These are phyloP conservation scores for Suhomyces coccinellae DNA, from an alignment of 1,139 yeast genomes.

Conservation along the genomic window DNA sequence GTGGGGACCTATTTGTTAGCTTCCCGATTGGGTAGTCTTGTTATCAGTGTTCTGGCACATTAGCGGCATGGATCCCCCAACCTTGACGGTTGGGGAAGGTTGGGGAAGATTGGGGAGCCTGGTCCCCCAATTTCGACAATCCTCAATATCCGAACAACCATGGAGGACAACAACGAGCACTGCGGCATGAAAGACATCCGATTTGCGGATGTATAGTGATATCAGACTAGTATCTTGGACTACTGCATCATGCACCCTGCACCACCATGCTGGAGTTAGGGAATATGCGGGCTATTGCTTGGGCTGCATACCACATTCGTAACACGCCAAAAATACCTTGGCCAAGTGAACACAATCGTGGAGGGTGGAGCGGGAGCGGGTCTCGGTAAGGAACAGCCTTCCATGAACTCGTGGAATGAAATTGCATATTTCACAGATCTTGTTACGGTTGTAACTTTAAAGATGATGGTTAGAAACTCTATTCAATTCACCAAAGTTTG, in stretches of 20 bases:
- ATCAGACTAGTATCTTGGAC: too few species aligned
- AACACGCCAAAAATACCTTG: neutral
- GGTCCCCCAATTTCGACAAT: too few species aligned
- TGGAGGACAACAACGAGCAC: too few species aligned
- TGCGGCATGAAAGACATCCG: too few species aligned
- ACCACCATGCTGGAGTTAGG: too few species aligned
- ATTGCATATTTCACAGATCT: neutral
- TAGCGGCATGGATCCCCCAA: too few species aligned
- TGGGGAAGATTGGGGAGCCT: too few species aligned
- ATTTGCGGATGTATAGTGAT: too few species aligned
- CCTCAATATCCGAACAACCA: too few species aligned
- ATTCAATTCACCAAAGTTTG: neutral
- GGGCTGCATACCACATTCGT: neutral
- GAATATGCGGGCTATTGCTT: too few species aligned
- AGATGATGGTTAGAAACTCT: neutral
- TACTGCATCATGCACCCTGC: too few species aligned
- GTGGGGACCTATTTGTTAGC: neutral
- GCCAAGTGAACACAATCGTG: neutral
- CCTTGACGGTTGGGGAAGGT: too few species aligned
- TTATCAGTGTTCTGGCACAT: neutral
- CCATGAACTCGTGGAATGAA: neutral
- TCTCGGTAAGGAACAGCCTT: neutral
- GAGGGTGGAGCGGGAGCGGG: neutral
- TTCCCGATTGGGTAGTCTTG: neutral
- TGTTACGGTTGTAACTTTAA: neutral